phyloP scores from a whole-genome alignment of 495 filamentous ascomycete species.

The Amniculicola lignicola region DNA sequence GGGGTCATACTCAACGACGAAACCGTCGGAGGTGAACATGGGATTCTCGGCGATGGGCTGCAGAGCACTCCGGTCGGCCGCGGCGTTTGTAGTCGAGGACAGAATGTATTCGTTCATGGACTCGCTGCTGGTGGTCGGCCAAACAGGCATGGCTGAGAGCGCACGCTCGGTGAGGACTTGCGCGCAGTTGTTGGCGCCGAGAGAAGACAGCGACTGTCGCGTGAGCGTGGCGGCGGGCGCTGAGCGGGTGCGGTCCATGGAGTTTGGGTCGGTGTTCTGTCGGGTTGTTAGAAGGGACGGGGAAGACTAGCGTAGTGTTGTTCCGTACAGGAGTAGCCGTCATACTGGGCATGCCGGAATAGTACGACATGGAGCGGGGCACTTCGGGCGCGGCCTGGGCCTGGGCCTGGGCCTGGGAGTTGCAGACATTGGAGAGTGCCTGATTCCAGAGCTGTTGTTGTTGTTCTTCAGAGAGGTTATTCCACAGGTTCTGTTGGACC shows the following conservation, averaged over 20 bases:
- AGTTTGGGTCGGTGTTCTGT: constrained; percentile 4
- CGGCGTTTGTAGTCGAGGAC: neutral
- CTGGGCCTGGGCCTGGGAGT: neutral
- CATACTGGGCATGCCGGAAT: neutral
- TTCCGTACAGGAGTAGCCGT: constrained; percentile 23
- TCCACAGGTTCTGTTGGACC: constrained; percentile 17
- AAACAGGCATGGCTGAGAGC: constrained; percentile 5
- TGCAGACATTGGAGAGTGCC: neutral
- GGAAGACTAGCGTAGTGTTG: constrained; percentile 14
- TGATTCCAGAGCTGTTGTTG: constrained; percentile 12
- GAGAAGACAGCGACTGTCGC: constrained; percentile 5
- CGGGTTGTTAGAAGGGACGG: constrained; percentile 19
- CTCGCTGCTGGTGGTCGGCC: constrained; percentile 11
- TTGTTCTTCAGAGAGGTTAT: constrained; percentile 19
- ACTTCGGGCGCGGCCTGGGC: neutral
- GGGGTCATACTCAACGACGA: constrained; percentile 22
- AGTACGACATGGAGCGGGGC: constrained; percentile 30
- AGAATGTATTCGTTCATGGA: constrained; percentile 19
- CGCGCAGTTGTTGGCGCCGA: neutral
- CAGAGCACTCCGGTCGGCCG: constrained; percentile 2
- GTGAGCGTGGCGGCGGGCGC: constrained; percentile 20
- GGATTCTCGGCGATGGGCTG: constrained; percentile 20
- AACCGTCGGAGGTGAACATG: neutral
- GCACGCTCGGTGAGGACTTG: constrained; percentile 8
- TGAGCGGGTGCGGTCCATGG: constrained; percentile 27